These are phyloP conservation scores for Phanerodontia chrysosporium DNA, from an alignment of 768 basidiomycete genomes.

Conservation along the genomic window DNA sequence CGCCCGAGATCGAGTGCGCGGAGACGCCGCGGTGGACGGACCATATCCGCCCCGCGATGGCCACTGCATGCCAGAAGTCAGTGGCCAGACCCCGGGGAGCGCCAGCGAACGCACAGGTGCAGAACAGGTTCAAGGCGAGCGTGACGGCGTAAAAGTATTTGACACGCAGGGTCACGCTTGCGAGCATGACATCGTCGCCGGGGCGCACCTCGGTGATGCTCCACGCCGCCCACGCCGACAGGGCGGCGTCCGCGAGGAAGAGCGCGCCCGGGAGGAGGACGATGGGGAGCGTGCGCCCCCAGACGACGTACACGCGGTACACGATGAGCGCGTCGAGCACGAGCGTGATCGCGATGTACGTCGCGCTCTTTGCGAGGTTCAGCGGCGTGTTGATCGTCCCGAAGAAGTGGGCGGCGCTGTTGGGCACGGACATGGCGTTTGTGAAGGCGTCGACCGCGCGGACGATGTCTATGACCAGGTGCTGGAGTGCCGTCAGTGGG, in stretches of 20 bases:
- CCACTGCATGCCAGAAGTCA: constrained; percentile 5
- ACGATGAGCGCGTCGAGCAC: constrained; percentile 27
- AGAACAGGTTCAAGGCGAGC: constrained; percentile 22
- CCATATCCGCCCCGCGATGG: constrained; percentile 25
- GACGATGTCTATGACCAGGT: constrained; percentile 21
- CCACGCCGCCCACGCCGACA: constrained; percentile 18
- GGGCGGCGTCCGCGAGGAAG: constrained; percentile 26
- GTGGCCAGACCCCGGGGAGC: too few relatives aligned
- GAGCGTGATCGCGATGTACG: constrained; percentile 22
- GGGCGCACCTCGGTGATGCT: constrained; percentile 14
- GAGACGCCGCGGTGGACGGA: constrained; percentile 16
- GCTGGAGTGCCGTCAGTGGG: constrained; percentile 11
- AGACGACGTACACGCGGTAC: constrained; percentile 23
- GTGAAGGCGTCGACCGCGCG: constrained; percentile 25
- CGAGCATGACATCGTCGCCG: constrained; percentile 20
- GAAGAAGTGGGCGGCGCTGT: constrained; percentile 20
- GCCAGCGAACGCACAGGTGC: constrained; percentile 21
- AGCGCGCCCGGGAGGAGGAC: constrained; percentile 18
- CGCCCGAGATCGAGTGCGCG: not conserved
- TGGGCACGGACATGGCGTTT: not conserved
- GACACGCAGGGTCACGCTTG: constrained; percentile 17
- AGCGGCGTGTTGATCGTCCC: constrained; percentile 17
- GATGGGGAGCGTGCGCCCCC: constrained; percentile 20
- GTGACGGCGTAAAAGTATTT: constrained; percentile 25
- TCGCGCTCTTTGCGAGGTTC: constrained; percentile 21